Conservation (phyloP, 108 stramenopile genomes). For the Schizochytrium sp. region DNA sequence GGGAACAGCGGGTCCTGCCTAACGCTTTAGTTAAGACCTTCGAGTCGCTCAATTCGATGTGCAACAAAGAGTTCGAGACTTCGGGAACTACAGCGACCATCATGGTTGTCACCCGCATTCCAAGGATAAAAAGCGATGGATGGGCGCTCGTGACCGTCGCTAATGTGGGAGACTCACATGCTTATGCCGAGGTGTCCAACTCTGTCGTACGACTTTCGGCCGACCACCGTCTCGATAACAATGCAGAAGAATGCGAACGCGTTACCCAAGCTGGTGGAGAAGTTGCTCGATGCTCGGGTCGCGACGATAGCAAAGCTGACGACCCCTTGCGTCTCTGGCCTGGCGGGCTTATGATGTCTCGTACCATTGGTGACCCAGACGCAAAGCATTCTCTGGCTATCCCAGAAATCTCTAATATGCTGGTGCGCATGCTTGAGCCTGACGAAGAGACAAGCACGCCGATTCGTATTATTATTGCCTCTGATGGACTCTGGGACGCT, state of each 20-base stretch:
- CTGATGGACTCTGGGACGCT: slow-evolving; percentile 54
- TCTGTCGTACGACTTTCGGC: not conserved
- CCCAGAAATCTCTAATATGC: slow-evolving; percentile 5
- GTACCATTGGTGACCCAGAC: slow-evolving; percentile 39
- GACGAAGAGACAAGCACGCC: slow-evolving; percentile 7
- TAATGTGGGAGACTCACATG: slow-evolving; percentile 56
- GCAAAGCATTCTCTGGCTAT: slow-evolving; percentile 16
- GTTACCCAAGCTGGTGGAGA: slow-evolving; percentile 20
- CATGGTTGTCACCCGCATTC: not conserved
- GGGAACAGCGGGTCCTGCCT: slow-evolving; percentile 53
- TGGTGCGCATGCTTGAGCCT: not conserved
- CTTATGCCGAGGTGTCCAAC: not conserved
- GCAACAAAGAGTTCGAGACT: slow-evolving; percentile 4
- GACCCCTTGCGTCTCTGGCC: slow-evolving; percentile 59
- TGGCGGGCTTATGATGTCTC: slow-evolving; percentile 48
- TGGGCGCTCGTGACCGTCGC: slow-evolving; percentile 43
- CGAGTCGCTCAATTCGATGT: not conserved
- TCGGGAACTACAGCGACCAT: slow-evolving; percentile 50
- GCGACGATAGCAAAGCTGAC: not conserved
- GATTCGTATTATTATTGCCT: not conserved
- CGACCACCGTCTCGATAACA: slow-evolving; percentile 51
- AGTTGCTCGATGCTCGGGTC: not conserved
- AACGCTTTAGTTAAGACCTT: slow-evolving; percentile 19
- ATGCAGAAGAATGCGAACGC: not conserved
- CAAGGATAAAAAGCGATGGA: slow-evolving; percentile 33